Conservation (phyloP, 1,139 yeast species). For the Suhomyces atakaporum region DNA sequence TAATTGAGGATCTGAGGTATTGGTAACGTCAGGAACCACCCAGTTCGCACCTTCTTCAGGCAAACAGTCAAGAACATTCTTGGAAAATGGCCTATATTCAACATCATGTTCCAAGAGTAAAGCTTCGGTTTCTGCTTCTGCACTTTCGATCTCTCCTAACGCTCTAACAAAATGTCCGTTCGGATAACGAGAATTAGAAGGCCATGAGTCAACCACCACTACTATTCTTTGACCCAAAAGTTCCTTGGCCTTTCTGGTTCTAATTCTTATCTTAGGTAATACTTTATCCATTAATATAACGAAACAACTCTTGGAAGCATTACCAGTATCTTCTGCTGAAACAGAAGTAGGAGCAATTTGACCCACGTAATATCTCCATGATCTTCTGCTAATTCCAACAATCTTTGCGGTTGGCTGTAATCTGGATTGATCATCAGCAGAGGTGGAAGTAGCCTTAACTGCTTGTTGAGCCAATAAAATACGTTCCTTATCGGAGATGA, state of each 20-base stretch:
- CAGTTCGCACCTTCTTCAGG: conserved; percentile 93
- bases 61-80: conserved; percentile 86
- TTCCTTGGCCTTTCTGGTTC: conserved; percentile 83
- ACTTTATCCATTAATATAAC: conserved; percentile 88
- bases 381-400: conserved; percentile 85
- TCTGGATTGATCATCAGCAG: conserved; percentile 39
- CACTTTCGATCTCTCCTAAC: conserved; percentile 87
- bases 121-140: conserved; percentile 96
- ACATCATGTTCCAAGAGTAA: conserved; percentile 91
- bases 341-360: conserved; percentile 85
- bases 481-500: conserved; percentile 77
- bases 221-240: conserved; percentile 87
- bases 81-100: conserved; percentile 93
- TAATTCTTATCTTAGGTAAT: conserved; percentile 82
- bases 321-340: conserved; percentile 52
- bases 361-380: conserved; percentile 97
- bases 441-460: conserved; percentile 48
- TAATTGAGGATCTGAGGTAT: conserved; percentile 61
- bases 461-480: conserved; percentile 78
- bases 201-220: conserved; percentile 92
- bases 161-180: conserved; percentile 93
- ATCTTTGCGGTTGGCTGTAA: conserved; percentile 90
- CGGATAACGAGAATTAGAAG: conserved; percentile 78
- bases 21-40: conserved; percentile 73
- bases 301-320: conserved; percentile 75